phyloP scores from a whole-genome alignment of 306 rosid species.

The Sicyos baderoa region DNA sequence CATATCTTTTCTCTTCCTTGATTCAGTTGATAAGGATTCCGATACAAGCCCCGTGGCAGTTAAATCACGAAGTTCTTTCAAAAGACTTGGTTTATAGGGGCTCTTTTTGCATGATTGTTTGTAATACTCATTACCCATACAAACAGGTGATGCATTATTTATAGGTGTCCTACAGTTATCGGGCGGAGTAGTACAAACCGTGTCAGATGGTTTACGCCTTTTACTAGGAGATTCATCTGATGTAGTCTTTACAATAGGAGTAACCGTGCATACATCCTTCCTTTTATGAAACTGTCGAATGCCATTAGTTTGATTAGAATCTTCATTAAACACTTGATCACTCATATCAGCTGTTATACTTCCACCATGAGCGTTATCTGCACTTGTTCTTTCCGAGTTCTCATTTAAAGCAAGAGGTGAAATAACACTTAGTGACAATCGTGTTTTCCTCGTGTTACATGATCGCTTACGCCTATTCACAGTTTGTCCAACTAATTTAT shows the following conservation, averaged over 20 bases:
- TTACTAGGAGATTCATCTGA: constrained; percentile 36
- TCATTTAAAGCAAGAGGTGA: constrained; percentile 26
- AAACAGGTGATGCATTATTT: constrained; percentile 60
- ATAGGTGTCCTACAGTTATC: constrained; percentile 41
- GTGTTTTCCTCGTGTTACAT: constrained; percentile 23
- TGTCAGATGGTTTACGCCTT: constrained; percentile 36
- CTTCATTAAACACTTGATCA: constrained; percentile 21
- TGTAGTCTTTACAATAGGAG: constrained; percentile 22
- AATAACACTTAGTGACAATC: constrained; percentile 9
- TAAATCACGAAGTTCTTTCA: constrained; percentile 61
- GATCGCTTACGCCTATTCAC: constrained; percentile 31
- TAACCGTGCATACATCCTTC: constrained; percentile 17
- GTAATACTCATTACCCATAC: constrained; percentile 73
- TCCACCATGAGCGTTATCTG: constrained; percentile 19
- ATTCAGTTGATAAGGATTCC: constrained; percentile 49
- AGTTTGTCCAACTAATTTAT: constrained; percentile 23
- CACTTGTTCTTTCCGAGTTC: constrained; percentile 19
- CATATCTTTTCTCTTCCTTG: constrained; percentile 78
- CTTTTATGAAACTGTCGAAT: constrained; percentile 13
- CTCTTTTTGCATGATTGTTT: constrained; percentile 43
- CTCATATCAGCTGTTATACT: constrained; percentile 17
- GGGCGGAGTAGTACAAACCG: constrained; percentile 53
- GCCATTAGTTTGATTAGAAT: constrained; percentile 1
- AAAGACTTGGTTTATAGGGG: constrained; percentile 31
- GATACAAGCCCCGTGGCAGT: constrained; percentile 33